These are phyloP conservation scores for Coniochaeta prunicola DNA, from an alignment of 2,329 filamentous ascomycete species.

Conservation along the genomic window DNA sequence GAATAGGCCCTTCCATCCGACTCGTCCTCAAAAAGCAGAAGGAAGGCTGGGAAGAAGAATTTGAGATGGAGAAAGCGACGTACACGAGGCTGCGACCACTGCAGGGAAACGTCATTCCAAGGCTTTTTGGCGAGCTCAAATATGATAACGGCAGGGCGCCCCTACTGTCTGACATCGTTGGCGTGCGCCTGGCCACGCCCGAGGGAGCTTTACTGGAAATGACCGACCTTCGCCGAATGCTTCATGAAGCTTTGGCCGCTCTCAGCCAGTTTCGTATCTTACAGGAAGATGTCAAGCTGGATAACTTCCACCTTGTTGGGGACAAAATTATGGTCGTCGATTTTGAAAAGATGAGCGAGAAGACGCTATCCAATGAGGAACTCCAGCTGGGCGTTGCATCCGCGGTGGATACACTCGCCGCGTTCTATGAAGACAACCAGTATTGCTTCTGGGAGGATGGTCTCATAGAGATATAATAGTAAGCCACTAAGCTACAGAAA, in stretches of 20 bases:
- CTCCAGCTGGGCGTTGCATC: no score
- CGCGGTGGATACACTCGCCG: no score
- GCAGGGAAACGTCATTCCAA: conserved; percentile 5
- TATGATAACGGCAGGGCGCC: conserved; percentile 1
- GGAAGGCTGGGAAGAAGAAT: not conserved
- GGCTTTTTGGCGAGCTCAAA: conserved; percentile 3
- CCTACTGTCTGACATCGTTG: conserved; percentile 5
- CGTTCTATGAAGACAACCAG: no score
- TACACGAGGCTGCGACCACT: conserved; percentile 5
- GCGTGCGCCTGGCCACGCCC: not conserved
- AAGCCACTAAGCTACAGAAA: no score
- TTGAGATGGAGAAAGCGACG: conserved; percentile 5
- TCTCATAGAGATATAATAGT: no score
- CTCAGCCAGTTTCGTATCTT: conserved; percentile 1
- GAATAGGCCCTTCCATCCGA: conserved; percentile 5
- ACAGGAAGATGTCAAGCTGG: conserved; percentile 4
- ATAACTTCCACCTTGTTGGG: conserved; percentile 4
- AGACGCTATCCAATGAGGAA: no score
- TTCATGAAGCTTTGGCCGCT: not conserved
- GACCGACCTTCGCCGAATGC: not conserved
- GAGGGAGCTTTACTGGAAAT: conserved; percentile 4
- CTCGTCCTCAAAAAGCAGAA: conserved; percentile 6
- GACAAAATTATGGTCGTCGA: conserved; percentile 6
- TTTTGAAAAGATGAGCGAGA: not conserved
- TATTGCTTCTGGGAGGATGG: no score